A percentile compares a stretch with the other conserved stretches of the same genome.
Conservation (phyloP, 1,139 yeast genomes). For the Zygoascus meyerae region DNA sequence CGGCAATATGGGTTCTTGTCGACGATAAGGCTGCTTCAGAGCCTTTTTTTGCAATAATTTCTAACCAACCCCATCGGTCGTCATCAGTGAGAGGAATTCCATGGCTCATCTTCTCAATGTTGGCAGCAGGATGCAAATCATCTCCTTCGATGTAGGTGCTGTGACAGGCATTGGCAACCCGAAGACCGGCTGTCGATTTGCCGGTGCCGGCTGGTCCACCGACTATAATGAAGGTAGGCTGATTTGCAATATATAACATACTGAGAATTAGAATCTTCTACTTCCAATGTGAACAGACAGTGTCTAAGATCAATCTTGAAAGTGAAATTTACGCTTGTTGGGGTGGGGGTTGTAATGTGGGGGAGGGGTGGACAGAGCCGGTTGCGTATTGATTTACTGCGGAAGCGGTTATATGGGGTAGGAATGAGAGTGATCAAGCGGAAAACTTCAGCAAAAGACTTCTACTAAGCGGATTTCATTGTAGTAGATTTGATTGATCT, state of each 20-base stretch:
- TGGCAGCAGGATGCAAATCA: constrained; percentile 61
- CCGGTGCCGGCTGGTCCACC: constrained; percentile 98
- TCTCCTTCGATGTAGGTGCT: constrained; percentile 83
- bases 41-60: constrained; percentile 39
- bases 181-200: constrained; percentile 69
- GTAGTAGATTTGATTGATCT: too few relatives aligned
- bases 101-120: constrained; percentile 72
- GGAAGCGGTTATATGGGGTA: too few relatives aligned
- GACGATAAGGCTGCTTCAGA: constrained; percentile 38
- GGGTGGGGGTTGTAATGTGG: constrained; percentile 4
- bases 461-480: too few relatives aligned
- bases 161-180: constrained; percentile 40
- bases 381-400: too few relatives aligned
- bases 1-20: constrained; percentile 32
- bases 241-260: constrained; percentile 6
- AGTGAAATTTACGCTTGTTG: constrained; percentile 1
- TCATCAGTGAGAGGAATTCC: constrained; percentile 81
- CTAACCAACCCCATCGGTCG: constrained; percentile 89
- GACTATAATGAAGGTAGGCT: constrained; percentile 31
- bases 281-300: neutral
- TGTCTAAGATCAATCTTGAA: neutral
- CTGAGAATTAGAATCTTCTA: neutral
- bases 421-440: too few relatives aligned
- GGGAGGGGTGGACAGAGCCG: neutral
- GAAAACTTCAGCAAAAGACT: too few relatives aligned